These are phyloP conservation scores for Podospora bellae-mahoneyi DNA, from an alignment of 495 filamentous ascomycete species.

Conservation along the genomic window DNA sequence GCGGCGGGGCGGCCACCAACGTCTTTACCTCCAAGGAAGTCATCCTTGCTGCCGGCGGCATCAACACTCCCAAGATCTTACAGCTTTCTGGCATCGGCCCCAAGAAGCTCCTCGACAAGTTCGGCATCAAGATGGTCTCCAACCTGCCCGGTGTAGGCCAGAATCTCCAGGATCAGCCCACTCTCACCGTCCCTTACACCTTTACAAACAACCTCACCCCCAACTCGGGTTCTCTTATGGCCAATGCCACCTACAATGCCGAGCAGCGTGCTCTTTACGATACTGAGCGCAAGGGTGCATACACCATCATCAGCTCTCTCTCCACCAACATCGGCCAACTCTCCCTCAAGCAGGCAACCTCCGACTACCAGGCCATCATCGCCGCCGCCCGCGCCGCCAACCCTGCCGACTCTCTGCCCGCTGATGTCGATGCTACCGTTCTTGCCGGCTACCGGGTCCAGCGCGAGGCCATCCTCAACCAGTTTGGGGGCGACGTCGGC, in stretches of 20 bases:
- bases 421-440: constrained; percentile 36
- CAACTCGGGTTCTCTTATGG: constrained; percentile 32
- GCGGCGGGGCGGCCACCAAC: constrained; percentile 16
- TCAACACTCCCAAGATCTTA: constrained; percentile 57
- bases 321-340: constrained; percentile 37
- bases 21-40: constrained; percentile 49
- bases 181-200: constrained; percentile 27
- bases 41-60: constrained; percentile 54
- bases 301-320: constrained; percentile 32
- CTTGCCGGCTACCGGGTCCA: constrained; percentile 35
- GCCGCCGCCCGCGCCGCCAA: constrained; percentile 30
- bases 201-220: constrained; percentile 29
- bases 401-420: constrained; percentile 36
- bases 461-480: constrained; percentile 30
- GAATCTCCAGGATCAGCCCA: constrained; percentile 53
- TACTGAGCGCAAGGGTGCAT: constrained; percentile 29
- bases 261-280: constrained; percentile 45
- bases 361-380: constrained; percentile 31
- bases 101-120: constrained; percentile 56
- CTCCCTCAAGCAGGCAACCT: constrained; percentile 34
- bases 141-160: constrained; percentile 75
- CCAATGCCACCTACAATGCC: constrained; percentile 43
- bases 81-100: constrained; percentile 75
- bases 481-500: constrained; percentile 24
- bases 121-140: constrained; percentile 65